Percentiles rank a stretch among this genome's conserved stretches.
Conservation (phyloP, 352 stramenopile genomes). For the Phytophthora litchii region DNA sequence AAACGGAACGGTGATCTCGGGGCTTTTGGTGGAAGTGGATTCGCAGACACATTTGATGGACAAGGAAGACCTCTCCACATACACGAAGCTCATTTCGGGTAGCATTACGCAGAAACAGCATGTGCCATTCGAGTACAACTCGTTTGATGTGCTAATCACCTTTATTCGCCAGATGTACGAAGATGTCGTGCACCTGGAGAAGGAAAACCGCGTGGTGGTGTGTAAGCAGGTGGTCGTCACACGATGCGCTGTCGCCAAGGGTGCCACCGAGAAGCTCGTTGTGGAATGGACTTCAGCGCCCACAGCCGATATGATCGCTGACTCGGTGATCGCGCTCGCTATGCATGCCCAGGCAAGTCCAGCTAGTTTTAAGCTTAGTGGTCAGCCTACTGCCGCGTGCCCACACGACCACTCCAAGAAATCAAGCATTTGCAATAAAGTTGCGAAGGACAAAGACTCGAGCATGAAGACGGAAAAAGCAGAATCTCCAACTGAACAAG, state of each 20-base stretch:
- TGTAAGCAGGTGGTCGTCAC: conserved; percentile 79
- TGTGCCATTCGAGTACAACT: conserved; percentile 80
- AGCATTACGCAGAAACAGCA: conserved; percentile 88
- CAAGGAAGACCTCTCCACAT: conserved; percentile 85
- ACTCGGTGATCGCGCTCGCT: conserved; percentile 95
- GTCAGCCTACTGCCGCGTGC: conserved; percentile 74
- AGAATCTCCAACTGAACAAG: conserved; percentile 9
- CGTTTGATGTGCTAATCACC: conserved; percentile 78
- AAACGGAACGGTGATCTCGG: conserved; percentile 79
- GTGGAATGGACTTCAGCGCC: conserved; percentile 91
- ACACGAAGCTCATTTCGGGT: conserved; percentile 84
- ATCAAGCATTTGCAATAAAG: conserved; percentile 13
- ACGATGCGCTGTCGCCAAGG: conserved; percentile 37
- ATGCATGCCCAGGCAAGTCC: conserved; percentile 93
- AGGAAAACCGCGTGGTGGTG: conserved; percentile 69
- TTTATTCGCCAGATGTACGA: conserved; percentile 90
- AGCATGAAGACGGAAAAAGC: conserved; percentile 26
- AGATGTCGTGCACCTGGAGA: conserved; percentile 60
- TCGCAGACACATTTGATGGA: conserved; percentile 87
- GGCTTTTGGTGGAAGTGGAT: conserved; percentile 86
- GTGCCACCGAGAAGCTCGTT: conserved; percentile 51
- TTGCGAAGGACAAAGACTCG: conserved; percentile 6
- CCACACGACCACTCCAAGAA: conserved; percentile 83
- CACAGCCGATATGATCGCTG: conserved; percentile 95
- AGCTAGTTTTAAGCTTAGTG: conserved; percentile 82